Evolutionary conservation across 2,329 filamentous ascomycete species (phyloP).

Genomic region (Fusarium palustre): DNA sequence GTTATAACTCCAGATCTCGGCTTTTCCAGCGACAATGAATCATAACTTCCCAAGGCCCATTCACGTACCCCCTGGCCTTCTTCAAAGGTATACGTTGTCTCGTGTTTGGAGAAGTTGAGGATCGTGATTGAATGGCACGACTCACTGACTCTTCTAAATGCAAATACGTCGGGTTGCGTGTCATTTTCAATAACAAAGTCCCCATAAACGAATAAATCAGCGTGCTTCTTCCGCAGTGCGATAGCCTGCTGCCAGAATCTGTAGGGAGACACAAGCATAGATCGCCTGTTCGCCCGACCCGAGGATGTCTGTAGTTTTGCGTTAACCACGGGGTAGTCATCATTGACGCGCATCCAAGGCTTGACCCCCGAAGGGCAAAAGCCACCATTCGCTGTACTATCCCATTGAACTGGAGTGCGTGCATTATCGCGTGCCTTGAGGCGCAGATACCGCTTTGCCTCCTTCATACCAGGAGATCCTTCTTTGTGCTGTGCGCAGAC

Average conservation of each 20-base stretch:
- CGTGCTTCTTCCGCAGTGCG: slow-evolving; percentile 46
- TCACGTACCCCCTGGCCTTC: neutral
- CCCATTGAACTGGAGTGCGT: slow-evolving; percentile 75
- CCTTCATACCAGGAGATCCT: slow-evolving; percentile 46
- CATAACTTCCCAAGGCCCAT: neutral
- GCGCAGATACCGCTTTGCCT: slow-evolving; percentile 48
- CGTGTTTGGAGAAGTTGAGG: slow-evolving; percentile 47
- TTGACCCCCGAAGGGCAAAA: slow-evolving; percentile 53
- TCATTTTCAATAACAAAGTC: slow-evolving; percentile 46
- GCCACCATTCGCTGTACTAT: slow-evolving; percentile 48
- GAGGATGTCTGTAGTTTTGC: slow-evolving; percentile 65
- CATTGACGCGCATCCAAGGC: slow-evolving; percentile 53
- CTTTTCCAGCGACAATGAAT: neutral
- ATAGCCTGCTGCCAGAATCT: slow-evolving; percentile 50
- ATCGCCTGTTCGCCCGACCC: slow-evolving; percentile 18
- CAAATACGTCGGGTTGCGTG: slow-evolving; percentile 43
- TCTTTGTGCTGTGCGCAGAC: neutral
- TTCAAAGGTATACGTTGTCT: neutral
- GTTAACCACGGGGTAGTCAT: slow-evolving; percentile 59
- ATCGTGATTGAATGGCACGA: slow-evolving; percentile 44
- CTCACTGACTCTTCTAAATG: slow-evolving; percentile 46
- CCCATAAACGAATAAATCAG: slow-evolving; percentile 51
- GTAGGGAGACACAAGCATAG: slow-evolving; percentile 47
- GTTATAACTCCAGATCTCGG: neutral
- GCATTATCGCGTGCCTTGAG: slow-evolving; percentile 68